A percentile compares a stretch with the other conserved stretches of the same genome.
Conservation (phyloP, 345 rosid species). For the Arabis alpina region DNA sequence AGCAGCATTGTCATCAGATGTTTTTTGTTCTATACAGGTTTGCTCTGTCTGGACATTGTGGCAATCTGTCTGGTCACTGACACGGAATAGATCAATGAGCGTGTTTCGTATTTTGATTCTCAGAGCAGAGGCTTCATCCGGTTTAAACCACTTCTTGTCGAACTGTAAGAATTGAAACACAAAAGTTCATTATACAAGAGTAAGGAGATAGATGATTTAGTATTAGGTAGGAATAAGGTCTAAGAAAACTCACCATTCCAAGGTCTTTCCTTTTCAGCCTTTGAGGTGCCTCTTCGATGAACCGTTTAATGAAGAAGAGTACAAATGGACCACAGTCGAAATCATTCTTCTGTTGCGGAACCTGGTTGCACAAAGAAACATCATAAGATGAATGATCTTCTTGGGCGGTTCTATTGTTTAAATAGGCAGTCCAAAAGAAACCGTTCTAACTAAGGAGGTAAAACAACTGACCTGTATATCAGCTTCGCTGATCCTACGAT, state of each 20-base stretch:
- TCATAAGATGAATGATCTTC: constrained; percentile 11
- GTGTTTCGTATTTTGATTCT: constrained; percentile 63
- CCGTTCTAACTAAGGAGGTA: not conserved
- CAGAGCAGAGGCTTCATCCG: constrained; percentile 82
- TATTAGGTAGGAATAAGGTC: not conserved
- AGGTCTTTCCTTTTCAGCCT: constrained; percentile 79
- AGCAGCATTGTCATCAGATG: constrained; percentile 23
- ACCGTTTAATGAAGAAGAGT: constrained; percentile 82
- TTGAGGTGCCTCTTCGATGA: constrained; percentile 80
- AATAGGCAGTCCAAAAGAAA: not conserved
- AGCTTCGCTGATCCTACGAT: constrained; percentile 57
- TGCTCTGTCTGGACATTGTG: constrained; percentile 20
- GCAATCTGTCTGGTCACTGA: constrained; percentile 26
- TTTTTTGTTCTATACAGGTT: constrained; percentile 10
- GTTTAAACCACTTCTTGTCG: constrained; percentile 84
- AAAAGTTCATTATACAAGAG: constrained; percentile 20
- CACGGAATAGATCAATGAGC: constrained; percentile 58
- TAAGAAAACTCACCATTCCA: constrained; percentile 59
- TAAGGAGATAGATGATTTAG: not conserved
- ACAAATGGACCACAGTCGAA: constrained; percentile 94
- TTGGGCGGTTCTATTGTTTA: not conserved
- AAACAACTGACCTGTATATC: constrained; percentile 51
- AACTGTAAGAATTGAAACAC: constrained; percentile 50
- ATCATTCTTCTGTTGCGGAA: constrained; percentile 94
- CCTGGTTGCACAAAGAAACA: constrained; percentile 52